Conservation (phyloP, 805 yeast species). For the Danielia oregonensis region DNA sequence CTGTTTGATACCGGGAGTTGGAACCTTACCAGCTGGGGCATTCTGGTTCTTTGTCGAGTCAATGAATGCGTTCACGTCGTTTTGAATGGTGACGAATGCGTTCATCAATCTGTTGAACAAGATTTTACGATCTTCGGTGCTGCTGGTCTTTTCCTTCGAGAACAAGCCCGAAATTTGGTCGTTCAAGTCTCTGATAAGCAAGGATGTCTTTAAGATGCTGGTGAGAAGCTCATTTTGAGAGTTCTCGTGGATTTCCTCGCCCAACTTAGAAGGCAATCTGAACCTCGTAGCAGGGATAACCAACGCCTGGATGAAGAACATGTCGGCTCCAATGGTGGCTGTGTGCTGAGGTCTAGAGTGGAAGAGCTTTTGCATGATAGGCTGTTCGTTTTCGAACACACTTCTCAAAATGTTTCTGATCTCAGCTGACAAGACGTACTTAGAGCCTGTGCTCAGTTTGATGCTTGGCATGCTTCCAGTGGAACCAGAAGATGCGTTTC, state of each 20-base stretch:
- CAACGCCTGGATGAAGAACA: constrained; percentile 84
- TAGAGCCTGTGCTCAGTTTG: constrained; percentile 67
- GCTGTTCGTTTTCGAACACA: constrained; percentile 72
- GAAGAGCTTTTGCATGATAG: constrained; percentile 67
- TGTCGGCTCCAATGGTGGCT: constrained; percentile 58
- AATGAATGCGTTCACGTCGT: constrained; percentile 89
- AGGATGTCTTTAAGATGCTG: constrained; percentile 72
- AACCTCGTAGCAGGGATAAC: constrained; percentile 97
- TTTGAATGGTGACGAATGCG: constrained; percentile 90
- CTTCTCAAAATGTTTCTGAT: constrained; percentile 72
- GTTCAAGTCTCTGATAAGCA: constrained; percentile 83
- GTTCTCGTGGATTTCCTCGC: constrained; percentile 95
- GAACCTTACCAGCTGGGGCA: constrained; percentile 60
- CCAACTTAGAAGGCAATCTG: constrained; percentile 93
- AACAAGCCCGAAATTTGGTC: constrained; percentile 67
- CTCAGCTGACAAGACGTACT: constrained; percentile 85
- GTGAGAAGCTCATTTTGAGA: constrained; percentile 86
- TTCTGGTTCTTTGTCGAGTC: constrained; percentile 89
- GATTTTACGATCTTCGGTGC: constrained; percentile 67
- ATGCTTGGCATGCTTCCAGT: constrained; percentile 42
- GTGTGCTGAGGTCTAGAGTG: constrained; percentile 68
- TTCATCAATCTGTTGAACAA: constrained; percentile 90
- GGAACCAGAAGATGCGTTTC: constrained; percentile 3
- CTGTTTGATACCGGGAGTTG: constrained; percentile 95
- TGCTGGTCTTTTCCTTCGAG: constrained; percentile 45